Evolutionary conservation across 352 stramenopile species (phyloP).

Genomic region (Thalassiosira mediterranea): DNA sequence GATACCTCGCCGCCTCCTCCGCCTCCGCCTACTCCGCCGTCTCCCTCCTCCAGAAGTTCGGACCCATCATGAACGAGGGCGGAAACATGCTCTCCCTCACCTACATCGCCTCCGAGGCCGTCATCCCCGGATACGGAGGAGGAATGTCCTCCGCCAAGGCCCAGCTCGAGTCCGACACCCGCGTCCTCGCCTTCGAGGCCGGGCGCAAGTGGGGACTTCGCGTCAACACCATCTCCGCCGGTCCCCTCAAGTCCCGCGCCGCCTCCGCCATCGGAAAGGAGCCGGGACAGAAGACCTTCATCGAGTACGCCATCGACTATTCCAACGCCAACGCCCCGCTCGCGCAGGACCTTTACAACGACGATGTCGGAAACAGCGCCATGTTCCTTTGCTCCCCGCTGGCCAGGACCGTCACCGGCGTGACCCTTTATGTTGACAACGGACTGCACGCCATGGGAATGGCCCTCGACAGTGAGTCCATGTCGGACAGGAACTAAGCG

Average conservation of each 20-base stretch:
- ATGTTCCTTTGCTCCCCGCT: slow-evolving; percentile 86
- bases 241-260: slow-evolving; percentile 87
- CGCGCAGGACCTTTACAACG: slow-evolving; percentile 87
- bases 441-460: slow-evolving; percentile 88
- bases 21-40: slow-evolving; percentile 86
- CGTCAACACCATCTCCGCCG: slow-evolving; percentile 88
- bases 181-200: slow-evolving; percentile 87
- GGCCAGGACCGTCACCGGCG: slow-evolving; percentile 80
- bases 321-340: slow-evolving; percentile 87
- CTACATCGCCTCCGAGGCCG: slow-evolving; percentile 89
- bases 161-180: slow-evolving; percentile 87
- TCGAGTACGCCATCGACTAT: slow-evolving; percentile 90
- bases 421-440: slow-evolving; percentile 89
- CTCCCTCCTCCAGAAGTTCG: slow-evolving; percentile 86
- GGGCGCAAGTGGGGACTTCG: slow-evolving; percentile 86
- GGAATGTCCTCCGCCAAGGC: slow-evolving; percentile 90
- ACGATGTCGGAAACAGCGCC: slow-evolving; percentile 87
- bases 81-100: slow-evolving; percentile 86
- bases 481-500: slow-evolving; percentile 66
- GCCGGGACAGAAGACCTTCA: slow-evolving; percentile 87
- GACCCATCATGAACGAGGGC: slow-evolving; percentile 87
- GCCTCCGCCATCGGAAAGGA: slow-evolving; percentile 87
- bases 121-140: slow-evolving; percentile 88
- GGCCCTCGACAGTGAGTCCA: slow-evolving; percentile 83
- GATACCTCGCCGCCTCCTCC: slow-evolving; percentile 84